These are phyloP conservation scores for Phlebopus sp. DNA, from an alignment of 1,284 basidiomycete genomes.

Conservation along the genomic window DNA sequence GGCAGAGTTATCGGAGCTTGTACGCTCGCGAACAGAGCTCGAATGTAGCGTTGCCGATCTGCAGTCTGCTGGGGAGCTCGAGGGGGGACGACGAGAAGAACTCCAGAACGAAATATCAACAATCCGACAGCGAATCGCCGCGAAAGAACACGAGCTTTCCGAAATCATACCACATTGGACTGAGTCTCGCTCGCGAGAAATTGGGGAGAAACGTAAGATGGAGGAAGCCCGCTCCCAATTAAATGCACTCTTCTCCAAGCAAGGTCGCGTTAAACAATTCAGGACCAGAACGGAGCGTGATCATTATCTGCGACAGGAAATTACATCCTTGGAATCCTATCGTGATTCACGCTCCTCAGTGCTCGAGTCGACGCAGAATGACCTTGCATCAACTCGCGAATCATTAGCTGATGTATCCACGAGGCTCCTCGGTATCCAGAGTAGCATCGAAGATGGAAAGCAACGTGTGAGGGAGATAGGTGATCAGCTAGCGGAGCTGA, in stretches of 20 bases:
- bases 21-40: conserved; percentile 76
- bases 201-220: conserved; percentile 65
- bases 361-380: conserved; percentile 46
- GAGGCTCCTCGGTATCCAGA: conserved; percentile 60
- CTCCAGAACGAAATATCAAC: conserved; percentile 65
- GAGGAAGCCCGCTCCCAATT: conserved; percentile 73
- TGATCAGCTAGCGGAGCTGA: conserved; percentile 64
- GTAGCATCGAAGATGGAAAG: conserved; percentile 77
- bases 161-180: conserved; percentile 69
- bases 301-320: conserved; percentile 70
- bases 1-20: conserved; percentile 75
- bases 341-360: conserved; percentile 48
- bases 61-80: conserved; percentile 55
- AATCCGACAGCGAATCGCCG: conserved; percentile 58
- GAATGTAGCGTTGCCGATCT: conserved; percentile 85
- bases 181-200: conserved; percentile 52
- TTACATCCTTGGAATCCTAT: conserved; percentile 64
- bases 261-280: conserved; percentile 84
- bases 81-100: conserved; percentile 62
- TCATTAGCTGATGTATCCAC: conserved; percentile 57
- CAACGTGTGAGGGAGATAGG: conserved; percentile 63
- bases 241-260: conserved; percentile 79
- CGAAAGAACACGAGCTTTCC: conserved; percentile 63
- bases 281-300: conserved; percentile 83
- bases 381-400: conserved; percentile 44